phyloP scores from a whole-genome alignment of 768 basidiomycete species.

The Trametes meyenii region DNA sequence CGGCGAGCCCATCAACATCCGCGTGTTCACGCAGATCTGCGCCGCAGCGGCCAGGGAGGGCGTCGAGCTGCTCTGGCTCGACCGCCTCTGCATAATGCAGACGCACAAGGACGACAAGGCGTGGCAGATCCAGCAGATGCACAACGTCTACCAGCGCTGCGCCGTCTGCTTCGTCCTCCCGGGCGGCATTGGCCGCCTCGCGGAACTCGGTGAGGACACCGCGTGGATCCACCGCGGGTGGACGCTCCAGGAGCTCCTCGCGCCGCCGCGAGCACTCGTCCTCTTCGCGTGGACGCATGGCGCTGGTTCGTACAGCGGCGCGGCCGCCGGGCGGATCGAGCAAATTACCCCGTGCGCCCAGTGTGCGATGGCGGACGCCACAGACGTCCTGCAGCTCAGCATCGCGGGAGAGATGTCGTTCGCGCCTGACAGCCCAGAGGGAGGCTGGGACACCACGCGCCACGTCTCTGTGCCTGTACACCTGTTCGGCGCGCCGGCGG shows the following conservation, averaged over 20 bases:
- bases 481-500: neutral
- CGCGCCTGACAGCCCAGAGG: neutral
- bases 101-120: slow-evolving; percentile 25
- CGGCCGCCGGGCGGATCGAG: neutral
- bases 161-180: slow-evolving; percentile 24
- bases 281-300: slow-evolving; percentile 17
- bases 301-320: slow-evolving; percentile 2
- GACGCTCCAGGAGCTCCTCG: slow-evolving; percentile 27
- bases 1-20: slow-evolving; percentile 22
- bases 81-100: slow-evolving; percentile 30
- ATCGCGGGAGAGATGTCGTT: slow-evolving; percentile 9
- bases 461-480: slow-evolving; percentile 3
- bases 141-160: slow-evolving; percentile 22
- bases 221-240: slow-evolving; percentile 26
- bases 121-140: slow-evolving; percentile 28
- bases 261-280: slow-evolving; percentile 13
- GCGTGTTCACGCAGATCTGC: slow-evolving; percentile 17
- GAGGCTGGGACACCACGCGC: neutral
- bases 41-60: neutral
- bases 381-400: slow-evolving; percentile 7
- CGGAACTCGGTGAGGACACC: slow-evolving; percentile 19
- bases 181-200: slow-evolving; percentile 25
- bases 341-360: slow-evolving; percentile 4
- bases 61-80: slow-evolving; percentile 25
- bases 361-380: slow-evolving; percentile 12